Base-by-base conservation (phyloP, 176 grass and related monocot genomes). In the Musa schizocarpa region DNA sequence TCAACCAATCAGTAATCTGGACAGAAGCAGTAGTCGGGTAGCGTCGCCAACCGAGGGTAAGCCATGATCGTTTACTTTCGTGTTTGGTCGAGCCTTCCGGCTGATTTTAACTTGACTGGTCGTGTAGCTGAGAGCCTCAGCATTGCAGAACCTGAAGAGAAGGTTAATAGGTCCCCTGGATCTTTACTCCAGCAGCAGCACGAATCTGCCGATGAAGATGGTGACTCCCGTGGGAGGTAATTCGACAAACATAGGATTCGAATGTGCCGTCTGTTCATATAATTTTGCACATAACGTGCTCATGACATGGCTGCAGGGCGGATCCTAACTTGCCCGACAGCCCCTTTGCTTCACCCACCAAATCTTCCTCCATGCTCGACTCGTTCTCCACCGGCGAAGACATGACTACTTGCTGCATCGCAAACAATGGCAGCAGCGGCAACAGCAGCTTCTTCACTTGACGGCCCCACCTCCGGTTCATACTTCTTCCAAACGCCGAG, bases 301-400 rank as follows among this genome's bases (percentile, higher is more conserved):
- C 53, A 54, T 24, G 8, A 19, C 26, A 25, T 56, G 5, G 26
- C 29, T 12, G 73, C 73, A 75, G 73, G 9, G 9, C 17, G 2
- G 54, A 75, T 7, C 73, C 58, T 19, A 75, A 75, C 54, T 48
- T 75, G 53, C 73, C 73, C 14, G 73, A 75, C 34, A 50, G 54
- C 16, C 73, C 54, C 10, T 75, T 75, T 75, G 73, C 73, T 11
- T 75, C 73, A 19, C 73, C 73, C 0, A 21, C 54, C 54, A 75
- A 58, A 34, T 75, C 73, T 11, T 34, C 64, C 25, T 75, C 59
- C 52, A 48, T 43, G 8, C 54, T 59, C 9, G 13, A 20, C 16
- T 75, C 73, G 21, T 50, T 70, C 68, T 9, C 68, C 9, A 52
- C 34, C 1, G 20, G 9, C 3, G 68, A 70, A 70, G 48, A 70